phyloP scores from a whole-genome alignment of 352 stramenopile genomes.

The Saprolegnia diclina region DNA sequence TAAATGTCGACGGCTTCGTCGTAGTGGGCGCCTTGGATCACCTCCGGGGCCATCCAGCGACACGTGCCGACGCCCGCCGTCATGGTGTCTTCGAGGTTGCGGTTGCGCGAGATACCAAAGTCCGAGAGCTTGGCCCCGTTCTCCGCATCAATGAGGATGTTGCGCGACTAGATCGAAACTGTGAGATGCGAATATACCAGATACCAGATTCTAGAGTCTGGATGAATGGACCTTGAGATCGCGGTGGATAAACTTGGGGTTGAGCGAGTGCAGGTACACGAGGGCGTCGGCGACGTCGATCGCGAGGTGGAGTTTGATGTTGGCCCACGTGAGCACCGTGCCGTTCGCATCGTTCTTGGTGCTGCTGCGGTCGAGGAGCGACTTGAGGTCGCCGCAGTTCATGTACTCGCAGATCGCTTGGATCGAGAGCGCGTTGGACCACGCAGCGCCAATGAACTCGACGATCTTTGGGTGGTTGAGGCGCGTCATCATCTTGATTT shows the following conservation, averaged over 20 bases:
- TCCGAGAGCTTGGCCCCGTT: constrained; percentile 58
- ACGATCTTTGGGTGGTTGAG: constrained; percentile 70
- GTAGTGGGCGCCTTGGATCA: constrained; percentile 42
- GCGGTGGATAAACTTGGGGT: constrained; percentile 57
- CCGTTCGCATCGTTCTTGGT: constrained; percentile 24
- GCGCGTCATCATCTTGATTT: constrained; percentile 62
- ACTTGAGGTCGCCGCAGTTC: constrained; percentile 59
- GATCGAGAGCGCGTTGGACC: constrained; percentile 56
- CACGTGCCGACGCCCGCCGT: constrained; percentile 51
- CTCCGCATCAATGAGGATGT: constrained; percentile 58
- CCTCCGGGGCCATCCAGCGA: constrained; percentile 49
- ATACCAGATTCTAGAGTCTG: too few species aligned
- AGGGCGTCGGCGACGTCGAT: constrained; percentile 64
- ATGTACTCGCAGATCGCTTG: constrained; percentile 62
- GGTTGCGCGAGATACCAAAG: constrained; percentile 63
- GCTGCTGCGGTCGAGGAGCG: constrained; percentile 39
- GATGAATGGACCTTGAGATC: constrained; percentile 39
- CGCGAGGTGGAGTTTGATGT: constrained; percentile 64
- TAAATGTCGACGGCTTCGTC: constrained; percentile 49
- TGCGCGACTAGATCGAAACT: constrained; percentile 41
- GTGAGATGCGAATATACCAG: too few species aligned
- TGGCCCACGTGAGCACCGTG: constrained; percentile 45
- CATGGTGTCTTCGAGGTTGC: constrained; percentile 53
- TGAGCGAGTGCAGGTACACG: constrained; percentile 66
- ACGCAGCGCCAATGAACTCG: constrained; percentile 59